phyloP scores from a whole-genome alignment of 2,329 filamentous ascomycete genomes.

The Erysiphe neolycopersici region DNA sequence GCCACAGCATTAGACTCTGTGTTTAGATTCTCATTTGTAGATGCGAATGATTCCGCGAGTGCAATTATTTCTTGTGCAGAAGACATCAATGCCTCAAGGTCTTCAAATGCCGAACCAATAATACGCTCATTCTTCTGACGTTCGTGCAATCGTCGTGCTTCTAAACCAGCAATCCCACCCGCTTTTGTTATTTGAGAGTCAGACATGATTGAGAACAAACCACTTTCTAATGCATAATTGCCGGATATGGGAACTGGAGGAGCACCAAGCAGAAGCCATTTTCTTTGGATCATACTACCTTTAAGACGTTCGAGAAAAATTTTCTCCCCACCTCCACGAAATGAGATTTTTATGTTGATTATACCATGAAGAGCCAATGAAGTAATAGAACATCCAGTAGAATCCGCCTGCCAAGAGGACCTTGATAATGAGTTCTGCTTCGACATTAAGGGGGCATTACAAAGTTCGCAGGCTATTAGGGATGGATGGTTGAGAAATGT shows the following conservation, averaged over 20 bases:
- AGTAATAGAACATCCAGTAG: slow-evolving; percentile 44
- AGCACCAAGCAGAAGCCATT: slow-evolving; percentile 80
- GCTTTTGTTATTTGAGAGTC: slow-evolving; percentile 24
- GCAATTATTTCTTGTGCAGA: slow-evolving; percentile 91
- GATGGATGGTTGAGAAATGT: slow-evolving; percentile 89
- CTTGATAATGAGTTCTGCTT: slow-evolving; percentile 19
- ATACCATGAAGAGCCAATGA: slow-evolving; percentile 24
- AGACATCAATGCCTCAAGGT: slow-evolving; percentile 88
- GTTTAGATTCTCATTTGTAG: slow-evolving; percentile 25
- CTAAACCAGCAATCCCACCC: slow-evolving; percentile 76
- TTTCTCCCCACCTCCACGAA: slow-evolving; percentile 66
- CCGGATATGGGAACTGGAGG: slow-evolving; percentile 53
- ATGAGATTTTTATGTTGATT: slow-evolving; percentile 74
- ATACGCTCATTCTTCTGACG: slow-evolving; percentile 82
- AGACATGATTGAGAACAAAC: slow-evolving; percentile 11
- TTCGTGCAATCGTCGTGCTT: slow-evolving; percentile 58
- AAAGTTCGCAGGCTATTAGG: slow-evolving; percentile 68
- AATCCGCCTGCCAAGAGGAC: slow-evolving; percentile 31
- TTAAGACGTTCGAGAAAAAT: slow-evolving; percentile 78
- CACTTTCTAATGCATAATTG: slow-evolving; percentile 15
- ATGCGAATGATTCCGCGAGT: slow-evolving; percentile 66
- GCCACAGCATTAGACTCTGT: slow-evolving; percentile 49
- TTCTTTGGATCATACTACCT: slow-evolving; percentile 65
- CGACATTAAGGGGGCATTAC: slow-evolving; percentile 46
- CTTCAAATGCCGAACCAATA: slow-evolving; percentile 84